These are phyloP conservation scores for Septoria petroselini DNA, from an alignment of 2,329 filamentous ascomycete genomes.

Conservation along the genomic window DNA sequence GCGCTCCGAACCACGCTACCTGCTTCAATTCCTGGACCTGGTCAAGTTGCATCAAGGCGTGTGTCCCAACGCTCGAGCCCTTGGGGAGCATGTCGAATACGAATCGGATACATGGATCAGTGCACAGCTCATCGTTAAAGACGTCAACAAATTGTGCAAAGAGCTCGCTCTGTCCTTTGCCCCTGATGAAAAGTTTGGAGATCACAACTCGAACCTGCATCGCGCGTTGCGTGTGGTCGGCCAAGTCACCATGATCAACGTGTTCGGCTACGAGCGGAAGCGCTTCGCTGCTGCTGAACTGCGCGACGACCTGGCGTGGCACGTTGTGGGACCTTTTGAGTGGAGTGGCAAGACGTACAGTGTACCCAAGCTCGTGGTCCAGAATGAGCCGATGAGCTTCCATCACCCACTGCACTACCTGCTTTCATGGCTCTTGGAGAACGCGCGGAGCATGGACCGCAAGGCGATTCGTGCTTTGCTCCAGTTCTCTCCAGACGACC, in stretches of 20 bases:
- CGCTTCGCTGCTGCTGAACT: conserved; percentile 85
- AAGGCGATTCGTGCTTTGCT: conserved; percentile 67
- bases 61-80: conserved; percentile 85
- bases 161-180: conserved; percentile 86
- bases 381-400: conserved; percentile 89
- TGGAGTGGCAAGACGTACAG: conserved; percentile 46
- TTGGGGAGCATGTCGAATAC: conserved; percentile 96
- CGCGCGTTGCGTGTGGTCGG: conserved; percentile 71
- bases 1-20: conserved; percentile 77
- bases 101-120: conserved; percentile 98
- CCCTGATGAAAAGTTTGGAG: conserved; percentile 48
- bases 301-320: conserved; percentile 81
- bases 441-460: conserved; percentile 70
- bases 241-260: conserved; percentile 82
- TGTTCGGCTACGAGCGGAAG: conserved; percentile 79
- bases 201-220: conserved; percentile 62
- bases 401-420: conserved; percentile 96
- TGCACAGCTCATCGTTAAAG: conserved; percentile 86
- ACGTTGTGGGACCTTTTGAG: conserved; percentile 78
- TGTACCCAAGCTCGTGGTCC: conserved; percentile 83
- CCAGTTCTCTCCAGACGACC: conserved; percentile 66
- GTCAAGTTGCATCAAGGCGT: conserved; percentile 97
- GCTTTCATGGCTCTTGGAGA: conserved; percentile 91
- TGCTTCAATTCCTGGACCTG: conserved; percentile 90
- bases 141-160: conserved; percentile 88